These are phyloP conservation scores for Neoboletus subvelutipes DNA, from an alignment of 768 basidiomycete species.

Conservation along the genomic window DNA sequence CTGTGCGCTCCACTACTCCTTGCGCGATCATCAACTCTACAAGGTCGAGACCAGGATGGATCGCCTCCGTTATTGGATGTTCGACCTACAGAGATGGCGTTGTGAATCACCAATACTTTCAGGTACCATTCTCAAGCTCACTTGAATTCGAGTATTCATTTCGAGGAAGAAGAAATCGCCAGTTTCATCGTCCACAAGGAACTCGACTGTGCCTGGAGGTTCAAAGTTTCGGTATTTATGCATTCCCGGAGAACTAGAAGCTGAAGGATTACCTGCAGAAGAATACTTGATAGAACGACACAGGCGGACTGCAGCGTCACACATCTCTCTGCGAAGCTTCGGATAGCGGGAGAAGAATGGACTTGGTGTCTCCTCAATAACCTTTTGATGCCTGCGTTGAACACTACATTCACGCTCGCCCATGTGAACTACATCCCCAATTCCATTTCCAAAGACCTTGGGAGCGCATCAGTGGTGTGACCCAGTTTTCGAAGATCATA, in stretches of 20 bases:
- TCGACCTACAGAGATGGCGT: constrained; percentile 48
- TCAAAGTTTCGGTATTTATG: neutral
- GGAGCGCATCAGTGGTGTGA: constrained; percentile 3
- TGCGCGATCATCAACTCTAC: constrained; percentile 66
- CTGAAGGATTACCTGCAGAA: constrained; percentile 48
- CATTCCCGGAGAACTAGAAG: neutral
- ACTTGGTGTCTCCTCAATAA: constrained; percentile 69
- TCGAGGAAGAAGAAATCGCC: constrained; percentile 66
- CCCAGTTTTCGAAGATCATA: neutral
- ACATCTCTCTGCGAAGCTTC: constrained; percentile 48
- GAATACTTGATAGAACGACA: constrained; percentile 51
- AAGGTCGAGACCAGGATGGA: constrained; percentile 56
- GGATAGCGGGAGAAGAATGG: constrained; percentile 50
- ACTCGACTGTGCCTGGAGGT: constrained; percentile 61
- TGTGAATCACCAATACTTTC: neutral
- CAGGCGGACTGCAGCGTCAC: constrained; percentile 50
- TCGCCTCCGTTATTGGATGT: constrained; percentile 62
- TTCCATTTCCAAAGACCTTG: constrained; percentile 67
- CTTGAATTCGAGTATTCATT: constrained; percentile 69
- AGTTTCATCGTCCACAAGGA: constrained; percentile 54
- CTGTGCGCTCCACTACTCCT: constrained; percentile 40
- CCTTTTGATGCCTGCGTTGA: constrained; percentile 70
- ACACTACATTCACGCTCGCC: constrained; percentile 71
- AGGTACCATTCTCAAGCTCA: constrained; percentile 7
- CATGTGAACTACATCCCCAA: constrained; percentile 57